Conservation (phyloP, 2,329 filamentous ascomycete genomes). For the Hirsutella rhossiliensis region DNA sequence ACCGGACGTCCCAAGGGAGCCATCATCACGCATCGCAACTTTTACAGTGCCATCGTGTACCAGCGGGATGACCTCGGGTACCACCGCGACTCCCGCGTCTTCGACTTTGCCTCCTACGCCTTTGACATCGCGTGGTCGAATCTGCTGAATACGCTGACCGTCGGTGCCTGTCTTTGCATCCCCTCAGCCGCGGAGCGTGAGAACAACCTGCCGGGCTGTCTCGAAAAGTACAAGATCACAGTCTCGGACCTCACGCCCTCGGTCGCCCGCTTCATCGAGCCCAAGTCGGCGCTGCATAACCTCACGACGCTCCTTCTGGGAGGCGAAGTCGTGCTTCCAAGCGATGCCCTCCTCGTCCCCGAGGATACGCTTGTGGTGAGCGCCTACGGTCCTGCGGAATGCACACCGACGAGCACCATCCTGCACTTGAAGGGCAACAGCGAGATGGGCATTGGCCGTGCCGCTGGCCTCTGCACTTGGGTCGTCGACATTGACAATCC, state of each 20-base stretch:
- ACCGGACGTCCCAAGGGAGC: conserved; percentile 14
- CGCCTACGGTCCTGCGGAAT: conserved; percentile 12
- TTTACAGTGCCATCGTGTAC: conserved; percentile 5
- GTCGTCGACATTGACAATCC: conserved; percentile 3
- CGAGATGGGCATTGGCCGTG: conserved; percentile 1
- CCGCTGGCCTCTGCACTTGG: not conserved
- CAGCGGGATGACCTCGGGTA: conserved; percentile 2
- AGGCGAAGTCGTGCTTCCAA: conserved; percentile 6
- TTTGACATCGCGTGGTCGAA: conserved; percentile 6
- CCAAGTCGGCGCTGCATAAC: conserved; percentile 2
- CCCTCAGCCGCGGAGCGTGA: conserved; percentile 5
- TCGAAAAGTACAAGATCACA: conserved; percentile 4
- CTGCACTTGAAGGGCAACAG: not conserved
- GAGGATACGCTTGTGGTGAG: conserved; percentile 4
- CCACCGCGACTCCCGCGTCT: conserved; percentile 1
- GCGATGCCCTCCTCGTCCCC: conserved; percentile 10
- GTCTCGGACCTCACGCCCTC: conserved; percentile 9
- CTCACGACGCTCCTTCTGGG: conserved; percentile 7
- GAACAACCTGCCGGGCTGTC: conserved; percentile 4
- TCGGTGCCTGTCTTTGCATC: conserved; percentile 4
- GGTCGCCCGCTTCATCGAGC: conserved; percentile 5
- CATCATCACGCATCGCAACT: conserved; percentile 8
- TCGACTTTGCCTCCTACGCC: conserved; percentile 7
- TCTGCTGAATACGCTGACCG: conserved; percentile 1
- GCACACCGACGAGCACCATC: conserved; percentile 2